These are phyloP conservation scores for Albugo candida DNA, from an alignment of 352 stramenopile species.

Conservation along the genomic window DNA sequence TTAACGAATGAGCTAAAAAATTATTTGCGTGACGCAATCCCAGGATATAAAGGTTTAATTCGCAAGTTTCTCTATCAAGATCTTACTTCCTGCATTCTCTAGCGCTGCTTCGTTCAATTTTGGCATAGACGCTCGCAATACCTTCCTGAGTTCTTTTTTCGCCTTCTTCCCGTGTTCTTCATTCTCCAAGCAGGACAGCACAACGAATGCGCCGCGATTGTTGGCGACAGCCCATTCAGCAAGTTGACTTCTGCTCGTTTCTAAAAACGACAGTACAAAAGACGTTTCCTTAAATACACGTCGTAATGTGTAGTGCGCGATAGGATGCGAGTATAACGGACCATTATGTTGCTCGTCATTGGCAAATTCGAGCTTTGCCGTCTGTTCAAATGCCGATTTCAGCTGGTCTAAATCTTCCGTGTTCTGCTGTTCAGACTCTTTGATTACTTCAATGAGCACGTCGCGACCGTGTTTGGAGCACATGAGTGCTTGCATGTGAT, in stretches of 20 bases:
- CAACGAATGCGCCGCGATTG: slow-evolving; percentile 72
- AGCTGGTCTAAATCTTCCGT: slow-evolving; percentile 4
- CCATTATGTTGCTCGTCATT: slow-evolving; percentile 1
- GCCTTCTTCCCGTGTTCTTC: slow-evolving; percentile 29
- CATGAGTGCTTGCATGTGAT: slow-evolving; percentile 37
- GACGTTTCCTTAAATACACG: slow-evolving; percentile 58
- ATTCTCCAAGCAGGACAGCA: slow-evolving; percentile 60
- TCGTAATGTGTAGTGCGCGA: slow-evolving; percentile 50
- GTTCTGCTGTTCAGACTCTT: slow-evolving; percentile 29
- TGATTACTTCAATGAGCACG: slow-evolving; percentile 63
- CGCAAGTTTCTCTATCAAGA: slow-evolving; percentile 71
- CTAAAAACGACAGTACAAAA: slow-evolving; percentile 29
- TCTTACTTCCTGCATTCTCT: slow-evolving; percentile 51
- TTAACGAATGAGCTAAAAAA: no score
- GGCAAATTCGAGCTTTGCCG: no score
- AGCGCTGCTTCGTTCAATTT: slow-evolving; percentile 38
- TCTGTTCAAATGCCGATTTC: no score
- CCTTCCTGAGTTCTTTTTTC: slow-evolving; percentile 28
- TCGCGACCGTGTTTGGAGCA: slow-evolving; percentile 66
- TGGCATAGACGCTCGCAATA: slow-evolving; percentile 30
- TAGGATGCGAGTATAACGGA: slow-evolving; percentile 46
- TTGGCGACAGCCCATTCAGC: slow-evolving; percentile 23
- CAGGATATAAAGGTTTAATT: slow-evolving; percentile 8
- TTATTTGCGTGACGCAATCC: no score
- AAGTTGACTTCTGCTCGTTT: slow-evolving; percentile 23